Evolutionary conservation across 2,329 filamentous ascomycete species (phyloP).

Genomic region (Zelopaecilomyces penicillatus): DNA sequence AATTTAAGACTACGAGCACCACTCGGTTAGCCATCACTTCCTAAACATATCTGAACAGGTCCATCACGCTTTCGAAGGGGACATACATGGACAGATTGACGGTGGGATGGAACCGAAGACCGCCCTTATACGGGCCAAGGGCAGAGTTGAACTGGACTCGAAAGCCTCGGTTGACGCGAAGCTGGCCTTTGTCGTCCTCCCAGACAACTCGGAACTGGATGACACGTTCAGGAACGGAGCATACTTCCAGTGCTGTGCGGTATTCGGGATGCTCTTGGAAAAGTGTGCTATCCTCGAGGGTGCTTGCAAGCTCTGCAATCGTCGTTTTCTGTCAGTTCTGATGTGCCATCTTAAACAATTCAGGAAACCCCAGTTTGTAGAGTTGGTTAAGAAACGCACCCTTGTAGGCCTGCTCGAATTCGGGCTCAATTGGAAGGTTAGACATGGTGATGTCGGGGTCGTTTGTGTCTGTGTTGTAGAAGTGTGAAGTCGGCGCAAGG

Average conservation of each 20-base stretch:
- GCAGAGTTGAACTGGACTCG: constrained; percentile 98
- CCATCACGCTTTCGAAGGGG: not conserved
- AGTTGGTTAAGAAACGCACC: constrained; percentile 48
- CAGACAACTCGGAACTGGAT: constrained; percentile 97
- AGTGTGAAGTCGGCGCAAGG: constrained; percentile 4
- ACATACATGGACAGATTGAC: constrained; percentile 63
- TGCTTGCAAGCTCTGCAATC: constrained; percentile 75
- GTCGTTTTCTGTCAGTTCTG: no score
- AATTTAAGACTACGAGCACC: constrained; percentile 67
- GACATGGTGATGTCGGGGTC: constrained; percentile 50
- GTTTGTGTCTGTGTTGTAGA: constrained; percentile 5
- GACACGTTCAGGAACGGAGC: constrained; percentile 85
- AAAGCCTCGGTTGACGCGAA: constrained; percentile 91
- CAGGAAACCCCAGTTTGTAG: not conserved
- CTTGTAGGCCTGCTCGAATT: constrained; percentile 98
- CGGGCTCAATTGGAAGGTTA: constrained; percentile 78
- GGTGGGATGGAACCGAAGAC: constrained; percentile 86
- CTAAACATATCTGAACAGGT: not conserved
- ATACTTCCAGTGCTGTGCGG: constrained; percentile 79
- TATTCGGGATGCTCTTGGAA: constrained; percentile 94
- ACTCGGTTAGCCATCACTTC: not conserved
- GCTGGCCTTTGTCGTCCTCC: constrained; percentile 85
- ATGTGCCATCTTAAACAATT: no score
- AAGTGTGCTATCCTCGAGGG: constrained; percentile 86
- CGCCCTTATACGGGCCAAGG: constrained; percentile 95